Conservation (phyloP, 768 basidiomycete species). For the Lactarius akahatsu region DNA sequence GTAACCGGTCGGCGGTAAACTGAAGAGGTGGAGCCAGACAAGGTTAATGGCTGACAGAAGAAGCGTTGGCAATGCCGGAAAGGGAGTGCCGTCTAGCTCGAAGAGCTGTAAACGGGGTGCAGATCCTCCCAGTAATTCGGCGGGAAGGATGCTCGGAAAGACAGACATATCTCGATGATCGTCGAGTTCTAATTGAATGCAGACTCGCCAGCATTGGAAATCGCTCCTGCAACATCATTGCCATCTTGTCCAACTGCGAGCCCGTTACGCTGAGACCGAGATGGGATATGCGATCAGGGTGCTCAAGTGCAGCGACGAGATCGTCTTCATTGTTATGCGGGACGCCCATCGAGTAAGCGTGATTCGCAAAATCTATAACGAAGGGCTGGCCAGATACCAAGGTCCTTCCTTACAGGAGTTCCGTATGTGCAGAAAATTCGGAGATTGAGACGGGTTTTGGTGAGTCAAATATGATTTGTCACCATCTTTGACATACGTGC, state of each 20-base stretch:
- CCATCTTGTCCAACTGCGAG: not conserved
- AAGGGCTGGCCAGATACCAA: not conserved
- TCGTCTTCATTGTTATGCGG: not conserved
- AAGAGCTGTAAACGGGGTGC: not conserved
- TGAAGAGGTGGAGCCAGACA: not conserved
- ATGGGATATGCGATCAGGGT: not conserved
- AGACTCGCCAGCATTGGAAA: not conserved
- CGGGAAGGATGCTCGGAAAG: not conserved
- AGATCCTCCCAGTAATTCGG: not conserved
- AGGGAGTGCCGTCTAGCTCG: not conserved
- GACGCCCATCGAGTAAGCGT: no score
- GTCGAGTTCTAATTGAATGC: fast-evolving
- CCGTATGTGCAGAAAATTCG: not conserved
- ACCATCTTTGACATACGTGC: not conserved
- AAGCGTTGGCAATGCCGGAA: not conserved
- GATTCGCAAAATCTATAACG: not conserved
- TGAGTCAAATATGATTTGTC: not conserved
- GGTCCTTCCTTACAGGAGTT: not conserved
- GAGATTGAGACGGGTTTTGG: not conserved
- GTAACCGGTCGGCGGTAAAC: not conserved
- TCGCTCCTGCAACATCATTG: not conserved
- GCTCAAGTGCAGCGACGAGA: not conserved
- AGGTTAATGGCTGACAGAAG: not conserved
- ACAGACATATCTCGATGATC: not conserved
- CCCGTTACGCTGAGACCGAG: not conserved